Percentiles rank a stretch among this genome's conserved stretches.
Conservation (phyloP, 139 green algal genomes). For the Nannochloris sp. region DNA sequence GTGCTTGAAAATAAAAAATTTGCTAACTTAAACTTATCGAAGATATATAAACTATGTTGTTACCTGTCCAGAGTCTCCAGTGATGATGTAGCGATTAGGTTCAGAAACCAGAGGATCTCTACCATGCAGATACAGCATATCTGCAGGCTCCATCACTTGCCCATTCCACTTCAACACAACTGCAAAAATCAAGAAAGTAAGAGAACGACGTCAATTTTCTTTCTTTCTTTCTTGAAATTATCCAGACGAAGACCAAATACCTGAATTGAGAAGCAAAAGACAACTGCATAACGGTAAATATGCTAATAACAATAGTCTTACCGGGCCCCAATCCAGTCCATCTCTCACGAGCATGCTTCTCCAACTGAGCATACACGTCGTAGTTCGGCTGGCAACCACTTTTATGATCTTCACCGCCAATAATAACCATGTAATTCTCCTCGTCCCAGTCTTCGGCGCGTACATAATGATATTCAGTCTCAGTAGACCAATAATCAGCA, state of each 20-base stretch:
- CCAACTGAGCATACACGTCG: conserved; percentile 36
- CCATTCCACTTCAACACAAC: conserved; percentile 46
- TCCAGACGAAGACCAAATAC: no score
- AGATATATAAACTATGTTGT: background rate
- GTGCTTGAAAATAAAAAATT: no score
- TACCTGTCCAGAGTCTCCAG: conserved; percentile 46
- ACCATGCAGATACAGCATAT: conserved; percentile 51
- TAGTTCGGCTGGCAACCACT: conserved; percentile 20
- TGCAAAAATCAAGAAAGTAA: conserved; percentile 23
- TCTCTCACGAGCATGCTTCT: conserved; percentile 23
- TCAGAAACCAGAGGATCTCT: conserved; percentile 38
- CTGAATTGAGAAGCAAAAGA: no score
- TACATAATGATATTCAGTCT: conserved; percentile 57
- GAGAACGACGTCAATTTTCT: no score
- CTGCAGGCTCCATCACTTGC: conserved; percentile 39
- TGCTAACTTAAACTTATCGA: conserved; percentile 1
- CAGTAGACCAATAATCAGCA: conserved; percentile 54
- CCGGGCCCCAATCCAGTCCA: conserved; percentile 1
- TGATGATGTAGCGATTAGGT: conserved; percentile 52
- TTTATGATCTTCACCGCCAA: conserved; percentile 47
- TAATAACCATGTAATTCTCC: conserved; percentile 49
- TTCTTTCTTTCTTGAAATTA: no score
- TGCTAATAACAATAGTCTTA: no score
- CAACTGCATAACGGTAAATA: no score
- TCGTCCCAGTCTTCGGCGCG: conserved; percentile 36